Evolutionary conservation across 495 filamentous ascomycete genomes (phyloP).

Genomic region (Hypoxylon lenormandii): DNA sequence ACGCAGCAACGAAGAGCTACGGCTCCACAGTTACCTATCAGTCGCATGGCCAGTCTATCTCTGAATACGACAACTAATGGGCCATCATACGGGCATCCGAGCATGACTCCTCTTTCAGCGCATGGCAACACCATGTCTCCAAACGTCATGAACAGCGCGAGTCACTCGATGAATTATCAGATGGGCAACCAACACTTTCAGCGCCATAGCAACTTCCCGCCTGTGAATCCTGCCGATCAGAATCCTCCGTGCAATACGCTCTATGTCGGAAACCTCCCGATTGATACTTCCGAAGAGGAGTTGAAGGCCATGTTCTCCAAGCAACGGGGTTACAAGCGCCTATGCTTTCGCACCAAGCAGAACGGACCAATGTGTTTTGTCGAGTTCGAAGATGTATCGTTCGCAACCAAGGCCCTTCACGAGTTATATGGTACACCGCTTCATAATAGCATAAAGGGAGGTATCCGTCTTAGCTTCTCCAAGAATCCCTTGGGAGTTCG

Average conservation of each 20-base stretch:
- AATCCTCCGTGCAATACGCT: conserved; percentile 98
- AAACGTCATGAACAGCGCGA: conserved; percentile 61
- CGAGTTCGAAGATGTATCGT: conserved; percentile 94
- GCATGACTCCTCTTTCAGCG: conserved; percentile 57
- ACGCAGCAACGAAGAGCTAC: conserved; percentile 74
- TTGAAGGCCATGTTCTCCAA: conserved; percentile 94
- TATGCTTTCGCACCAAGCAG: conserved; percentile 97
- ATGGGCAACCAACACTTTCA: conserved; percentile 69
- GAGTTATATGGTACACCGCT: conserved; percentile 90
- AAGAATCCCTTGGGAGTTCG: conserved; percentile 97
- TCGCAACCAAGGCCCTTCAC: conserved; percentile 91
- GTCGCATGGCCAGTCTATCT: conserved; percentile 76
- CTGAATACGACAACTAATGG: conserved; percentile 69
- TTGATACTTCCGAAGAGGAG: conserved; percentile 95
- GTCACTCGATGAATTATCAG: conserved; percentile 63
- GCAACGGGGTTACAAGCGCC: conserved; percentile 92
- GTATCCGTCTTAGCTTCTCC: conserved; percentile 97
- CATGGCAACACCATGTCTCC: conserved; percentile 73
- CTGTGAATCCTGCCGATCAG: conserved; percentile 94
- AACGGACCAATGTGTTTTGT: conserved; percentile 99
- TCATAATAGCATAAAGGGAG: conserved; percentile 93
- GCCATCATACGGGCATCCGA: conserved; percentile 63
- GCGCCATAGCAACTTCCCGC: conserved; percentile 77
- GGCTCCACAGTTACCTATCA: conserved; percentile 77
- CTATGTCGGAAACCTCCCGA: conserved; percentile 94